Evolutionary conservation across 495 filamentous ascomycete genomes (phyloP).

Genomic region (Podospora sp.): DNA sequence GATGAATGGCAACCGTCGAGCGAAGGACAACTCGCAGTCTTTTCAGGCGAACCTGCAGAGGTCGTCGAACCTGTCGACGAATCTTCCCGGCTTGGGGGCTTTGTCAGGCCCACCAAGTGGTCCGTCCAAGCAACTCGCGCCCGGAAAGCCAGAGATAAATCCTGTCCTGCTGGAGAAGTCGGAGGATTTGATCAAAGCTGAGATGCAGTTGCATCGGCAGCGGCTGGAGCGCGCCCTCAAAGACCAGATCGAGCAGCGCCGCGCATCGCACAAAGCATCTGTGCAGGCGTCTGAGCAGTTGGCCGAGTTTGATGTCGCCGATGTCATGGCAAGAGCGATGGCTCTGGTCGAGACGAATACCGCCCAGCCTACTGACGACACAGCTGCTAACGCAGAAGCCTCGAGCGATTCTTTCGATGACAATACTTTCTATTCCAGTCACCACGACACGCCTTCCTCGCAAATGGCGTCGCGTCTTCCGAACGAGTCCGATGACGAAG

Average conservation of each 20-base stretch:
- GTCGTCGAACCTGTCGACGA: constrained; percentile 25
- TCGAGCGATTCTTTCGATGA: constrained; percentile 83
- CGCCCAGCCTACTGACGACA: constrained; percentile 55
- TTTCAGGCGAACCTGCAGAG: constrained; percentile 43
- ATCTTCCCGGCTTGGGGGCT: constrained; percentile 32
- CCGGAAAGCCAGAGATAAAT: constrained; percentile 61
- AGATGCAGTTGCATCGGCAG: constrained; percentile 77
- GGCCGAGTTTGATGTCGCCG: constrained; percentile 73
- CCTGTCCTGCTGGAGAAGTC: constrained; percentile 84
- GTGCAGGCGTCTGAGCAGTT: constrained; percentile 64
- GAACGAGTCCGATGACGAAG: constrained; percentile 48
- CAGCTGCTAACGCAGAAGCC: constrained; percentile 60
- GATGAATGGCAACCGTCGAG: constrained; percentile 34
- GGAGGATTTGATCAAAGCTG: constrained; percentile 77
- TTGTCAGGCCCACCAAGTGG: constrained; percentile 28
- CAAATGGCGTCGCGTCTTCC: constrained; percentile 44
- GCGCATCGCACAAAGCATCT: constrained; percentile 51
- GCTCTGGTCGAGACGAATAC: constrained; percentile 59
- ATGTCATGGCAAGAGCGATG: constrained; percentile 71
- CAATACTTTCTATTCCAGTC: constrained; percentile 94
- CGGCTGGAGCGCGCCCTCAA: constrained; percentile 75
- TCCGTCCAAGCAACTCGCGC: constrained; percentile 35
- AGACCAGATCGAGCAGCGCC: constrained; percentile 72
- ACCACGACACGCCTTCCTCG: constrained; percentile 55
- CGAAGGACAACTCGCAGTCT: constrained; percentile 42